phyloP scores from a whole-genome alignment of 257 asterid genomes.

The Forsythia viridissima region DNA sequence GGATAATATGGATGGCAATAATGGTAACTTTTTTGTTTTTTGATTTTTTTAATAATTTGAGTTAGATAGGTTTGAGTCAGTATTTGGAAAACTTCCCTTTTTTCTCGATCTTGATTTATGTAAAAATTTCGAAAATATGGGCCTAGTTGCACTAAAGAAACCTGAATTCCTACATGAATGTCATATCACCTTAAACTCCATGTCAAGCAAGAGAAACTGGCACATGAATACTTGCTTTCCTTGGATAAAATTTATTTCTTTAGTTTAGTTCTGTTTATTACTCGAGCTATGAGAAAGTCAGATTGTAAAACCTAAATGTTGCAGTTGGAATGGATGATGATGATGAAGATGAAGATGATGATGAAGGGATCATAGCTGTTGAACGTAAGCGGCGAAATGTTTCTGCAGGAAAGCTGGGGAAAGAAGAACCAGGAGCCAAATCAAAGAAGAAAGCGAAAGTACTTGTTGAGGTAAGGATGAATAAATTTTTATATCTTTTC shows the following conservation, averaged over 20 bases:
- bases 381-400: constrained; percentile 44
- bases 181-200: too few relatives aligned
- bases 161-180: too few relatives aligned
- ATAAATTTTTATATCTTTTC: not conserved
- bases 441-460: constrained; percentile 66
- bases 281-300: not conserved
- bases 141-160: too few relatives aligned
- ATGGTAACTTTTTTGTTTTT: constrained; percentile 33
- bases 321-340: constrained; percentile 51
- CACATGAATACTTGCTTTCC: not conserved
- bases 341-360: constrained; percentile 45
- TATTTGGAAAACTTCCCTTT: not conserved
- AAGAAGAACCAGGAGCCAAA: constrained; percentile 46
- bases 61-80: not conserved
- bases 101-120: not conserved
- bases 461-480: constrained; percentile 64
- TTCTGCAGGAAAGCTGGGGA: constrained; percentile 47
- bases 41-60: too few relatives aligned
- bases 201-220: not conserved
- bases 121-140: too few relatives aligned
- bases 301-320: constrained; percentile 4
- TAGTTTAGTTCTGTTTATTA: not conserved
- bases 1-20: constrained; percentile 33
- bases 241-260: not conserved
- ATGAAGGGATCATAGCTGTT: constrained; percentile 37